Conservation (phyloP, 345 rosid species). For the Cochlearia excelsa region DNA sequence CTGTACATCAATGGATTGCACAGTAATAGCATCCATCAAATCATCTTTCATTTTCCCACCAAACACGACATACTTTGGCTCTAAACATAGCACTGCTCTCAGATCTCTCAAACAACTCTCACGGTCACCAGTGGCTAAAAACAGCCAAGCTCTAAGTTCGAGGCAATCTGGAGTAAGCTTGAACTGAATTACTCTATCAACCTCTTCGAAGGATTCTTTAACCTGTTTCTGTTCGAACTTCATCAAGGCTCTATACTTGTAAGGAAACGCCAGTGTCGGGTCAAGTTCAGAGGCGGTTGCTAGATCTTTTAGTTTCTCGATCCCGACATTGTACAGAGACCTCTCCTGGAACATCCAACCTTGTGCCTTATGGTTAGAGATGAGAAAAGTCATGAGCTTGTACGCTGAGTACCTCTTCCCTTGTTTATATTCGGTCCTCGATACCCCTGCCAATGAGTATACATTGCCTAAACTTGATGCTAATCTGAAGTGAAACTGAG, state of each 20-base stretch:
- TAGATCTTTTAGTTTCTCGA: slow-evolving; percentile 59
- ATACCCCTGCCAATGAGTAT: slow-evolving; percentile 78
- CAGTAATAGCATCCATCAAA: slow-evolving; percentile 54
- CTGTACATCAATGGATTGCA: slow-evolving; percentile 38
- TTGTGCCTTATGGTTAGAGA: slow-evolving; percentile 53
- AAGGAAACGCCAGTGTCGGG: slow-evolving; percentile 75
- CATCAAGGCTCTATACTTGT: slow-evolving; percentile 70
- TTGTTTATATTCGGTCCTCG: slow-evolving; percentile 73
- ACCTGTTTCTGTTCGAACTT: slow-evolving; percentile 56
- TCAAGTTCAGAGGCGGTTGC: slow-evolving; percentile 75
- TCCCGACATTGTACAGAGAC: slow-evolving; percentile 59
- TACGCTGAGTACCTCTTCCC: slow-evolving; percentile 68
- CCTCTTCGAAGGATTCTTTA: slow-evolving; percentile 64
- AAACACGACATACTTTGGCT: slow-evolving; percentile 64
- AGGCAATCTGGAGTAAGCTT: slow-evolving; percentile 73
- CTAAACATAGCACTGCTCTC: slow-evolving; percentile 64
- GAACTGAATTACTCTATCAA: slow-evolving; percentile 60
- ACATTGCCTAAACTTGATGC: slow-evolving; percentile 73
- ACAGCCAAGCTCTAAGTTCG: slow-evolving; percentile 85
- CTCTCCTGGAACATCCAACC: slow-evolving; percentile 99
- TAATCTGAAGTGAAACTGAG: slow-evolving; percentile 59
- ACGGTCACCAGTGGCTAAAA: slow-evolving; percentile 63
- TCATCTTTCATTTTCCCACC: slow-evolving; percentile 52
- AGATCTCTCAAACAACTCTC: slow-evolving; percentile 70
- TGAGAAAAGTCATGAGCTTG: slow-evolving; percentile 58